Base-by-base conservation (phyloP, 495 filamentous ascomycete genomes). In the Bathelium albidoporum region DNA sequence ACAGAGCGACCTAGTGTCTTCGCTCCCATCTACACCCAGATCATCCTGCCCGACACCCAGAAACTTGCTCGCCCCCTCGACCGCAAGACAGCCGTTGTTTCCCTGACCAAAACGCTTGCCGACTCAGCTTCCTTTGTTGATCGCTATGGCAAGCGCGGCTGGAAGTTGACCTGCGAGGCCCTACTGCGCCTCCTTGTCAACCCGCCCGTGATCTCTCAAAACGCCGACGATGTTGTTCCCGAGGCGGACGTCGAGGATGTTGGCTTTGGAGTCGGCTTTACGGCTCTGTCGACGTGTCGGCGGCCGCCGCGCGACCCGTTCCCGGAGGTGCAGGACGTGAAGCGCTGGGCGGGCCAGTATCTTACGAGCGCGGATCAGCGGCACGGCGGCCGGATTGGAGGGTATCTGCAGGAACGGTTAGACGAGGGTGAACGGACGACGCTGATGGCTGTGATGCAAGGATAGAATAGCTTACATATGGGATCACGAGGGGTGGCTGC, bases 191-290 rank as follows among this genome's bases (percentile, higher is more conserved):
- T 97, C 16, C 82, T 99, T 3, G 85, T 92, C 69, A 90, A 93
- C 74, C 89, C 91, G 5, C 91, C 93, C 3, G 78, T 88, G 61
- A 86, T 89, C 7, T 75, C 83, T 11, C 73, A 82, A 53, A 63
- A 65, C 0, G 81, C 83, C 58, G 91, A 96, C 64, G 91, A 95
- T 61, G 71, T 87, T 26, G 84, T 92, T 66, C 80, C 82, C 18
- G 91, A 95, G 69, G 85, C 88, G 11, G 94, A 97, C 68, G 87
- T 94, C 53, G 94, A 98, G 66, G 93, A 98, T 72, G 84, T 96
- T 70, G 85, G 88, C 59, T 99, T 97, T 69, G 95, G 93, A 12
- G 85, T 95, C 49, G 91, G 90, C 1, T 99, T 95, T 75, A 97
- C 94, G 1, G 83, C 87, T 44, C 80, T 99, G 62, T 92, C 89